These are phyloP conservation scores for Aspergillus jensenii DNA, from an alignment of 2,329 filamentous ascomycete species.

Conservation along the genomic window DNA sequence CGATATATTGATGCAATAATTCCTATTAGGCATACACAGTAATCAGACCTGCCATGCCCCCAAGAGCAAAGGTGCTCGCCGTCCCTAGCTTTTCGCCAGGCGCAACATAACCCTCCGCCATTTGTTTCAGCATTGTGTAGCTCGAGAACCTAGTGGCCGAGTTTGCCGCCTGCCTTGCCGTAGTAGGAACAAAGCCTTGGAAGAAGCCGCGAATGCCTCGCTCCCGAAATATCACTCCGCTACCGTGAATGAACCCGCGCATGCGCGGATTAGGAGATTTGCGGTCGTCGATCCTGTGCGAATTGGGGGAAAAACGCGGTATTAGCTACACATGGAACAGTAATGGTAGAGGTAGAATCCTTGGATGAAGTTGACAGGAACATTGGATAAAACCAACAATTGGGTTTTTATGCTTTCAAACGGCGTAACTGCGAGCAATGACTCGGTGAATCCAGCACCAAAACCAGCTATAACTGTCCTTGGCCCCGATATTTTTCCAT, in stretches of 20 bases:
- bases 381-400: slow-evolving; percentile 54
- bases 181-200: slow-evolving; percentile 94
- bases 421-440: slow-evolving; percentile 87
- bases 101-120: slow-evolving; percentile 86
- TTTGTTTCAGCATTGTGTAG: slow-evolving; percentile 86
- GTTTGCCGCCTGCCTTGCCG: slow-evolving; percentile 91
- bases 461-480: slow-evolving; percentile 91
- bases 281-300: slow-evolving; percentile 82
- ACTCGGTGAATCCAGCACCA: slow-evolving; percentile 91
- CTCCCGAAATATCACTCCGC: slow-evolving; percentile 81
- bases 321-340: neutral
- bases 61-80: slow-evolving; percentile 84
- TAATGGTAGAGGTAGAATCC: neutral
- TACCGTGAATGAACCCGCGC: slow-evolving; percentile 88
- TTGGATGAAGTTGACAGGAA: neutral
- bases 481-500: slow-evolving; percentile 87
- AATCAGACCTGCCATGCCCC: slow-evolving; percentile 82
- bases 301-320: slow-evolving; percentile 1
- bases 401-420: slow-evolving; percentile 99
- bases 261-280: slow-evolving; percentile 83
- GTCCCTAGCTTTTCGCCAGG: slow-evolving; percentile 93
- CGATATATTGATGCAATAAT: neutral
- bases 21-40: slow-evolving; percentile 62
- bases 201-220: slow-evolving; percentile 90
- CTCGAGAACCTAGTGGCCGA: slow-evolving; percentile 86